Base-by-base conservation (phyloP, 2,329 filamentous ascomycete species). In the Aschersonia sp. region DNA sequence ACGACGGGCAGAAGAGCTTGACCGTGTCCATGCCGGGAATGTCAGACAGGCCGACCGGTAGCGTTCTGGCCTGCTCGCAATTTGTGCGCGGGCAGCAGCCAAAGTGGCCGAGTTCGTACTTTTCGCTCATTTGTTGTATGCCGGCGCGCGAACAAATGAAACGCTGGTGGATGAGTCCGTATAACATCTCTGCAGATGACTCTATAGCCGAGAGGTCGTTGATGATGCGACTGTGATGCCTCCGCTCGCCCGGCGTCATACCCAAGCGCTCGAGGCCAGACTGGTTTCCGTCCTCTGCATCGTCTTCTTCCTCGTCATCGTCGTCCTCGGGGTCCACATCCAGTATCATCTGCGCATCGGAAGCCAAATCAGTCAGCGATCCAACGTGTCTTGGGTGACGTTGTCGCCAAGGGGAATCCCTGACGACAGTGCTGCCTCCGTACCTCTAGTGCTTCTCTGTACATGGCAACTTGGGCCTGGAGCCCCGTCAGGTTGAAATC, bases 111-210 rank as follows among this genome's bases (percentile, higher is more conserved):
- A 94, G 76, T 66, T 97, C 91, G 71, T 97, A 98, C 66, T 98
- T 98, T 67, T 98, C 92, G 53, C 89, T 88, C 92, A 98, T 98
- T 64, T 96, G 89, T 68, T 97, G 91, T 59, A 98, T 97, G 47
- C 92, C 92, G 2, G 87, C 88, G 50, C 92, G 79, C 30, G 89
- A 96, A 60, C 89, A 97, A 68, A 98, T 97, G 67, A 96, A 98
- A 49, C 92, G 85, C 66, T 97, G 92, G 69, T 98, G 92, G 65
- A 98, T 98, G 51, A 98, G 78, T 41, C 92, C 92, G 68, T 98
- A 98, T 30, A 98, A 82, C 71, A 97, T 82, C 71, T 98, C 92
- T n/a, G 92, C 91, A 1, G 89, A 95, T 54, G 85, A 94, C 69
- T 98, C 92, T 60, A 98, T 95, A 54, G 96, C 85, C 51, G 88